These are phyloP conservation scores for Brassica carinata DNA, from an alignment of 345 rosid species.

Conservation along the genomic window DNA sequence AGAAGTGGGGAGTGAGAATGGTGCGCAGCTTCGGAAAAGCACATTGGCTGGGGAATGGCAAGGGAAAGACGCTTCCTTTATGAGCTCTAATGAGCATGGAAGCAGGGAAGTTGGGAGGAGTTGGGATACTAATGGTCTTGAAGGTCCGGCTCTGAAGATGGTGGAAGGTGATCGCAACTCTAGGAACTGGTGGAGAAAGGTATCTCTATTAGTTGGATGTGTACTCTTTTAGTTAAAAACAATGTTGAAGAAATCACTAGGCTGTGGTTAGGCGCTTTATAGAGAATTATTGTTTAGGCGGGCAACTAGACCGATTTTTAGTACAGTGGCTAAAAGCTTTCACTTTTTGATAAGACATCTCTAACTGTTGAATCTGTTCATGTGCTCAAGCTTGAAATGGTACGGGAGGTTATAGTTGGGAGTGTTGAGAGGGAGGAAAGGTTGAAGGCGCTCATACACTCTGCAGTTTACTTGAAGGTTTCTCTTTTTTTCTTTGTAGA, in stretches of 20 bases:
- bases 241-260: not conserved
- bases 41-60: constrained; percentile 94
- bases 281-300: not conserved
- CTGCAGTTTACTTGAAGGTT: constrained; percentile 93
- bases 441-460: constrained; percentile 72
- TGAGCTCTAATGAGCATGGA: constrained; percentile 81
- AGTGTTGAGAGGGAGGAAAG: constrained; percentile 59
- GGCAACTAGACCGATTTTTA: not conserved
- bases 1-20: constrained; percentile 42
- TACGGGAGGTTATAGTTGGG: constrained; percentile 67
- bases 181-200: constrained; percentile 97
- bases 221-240: not conserved
- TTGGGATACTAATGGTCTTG: constrained; percentile 81
- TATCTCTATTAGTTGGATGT: constrained; percentile 28
- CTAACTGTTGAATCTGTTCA: not conserved
- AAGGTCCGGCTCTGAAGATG: constrained; percentile 65
- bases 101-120: constrained; percentile 55
- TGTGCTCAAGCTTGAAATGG: constrained; percentile 81
- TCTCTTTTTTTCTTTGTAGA: not conserved
- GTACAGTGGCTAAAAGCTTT: not conserved
- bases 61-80: constrained; percentile 72
- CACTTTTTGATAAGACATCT: constrained; percentile 8
- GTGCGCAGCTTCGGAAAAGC: constrained; percentile 54
- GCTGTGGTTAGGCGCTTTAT: not conserved
- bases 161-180: constrained; percentile 81